phyloP scores from a whole-genome alignment of 371 early-diverging fungal species.

The Haplosporangium sp. region DNA sequence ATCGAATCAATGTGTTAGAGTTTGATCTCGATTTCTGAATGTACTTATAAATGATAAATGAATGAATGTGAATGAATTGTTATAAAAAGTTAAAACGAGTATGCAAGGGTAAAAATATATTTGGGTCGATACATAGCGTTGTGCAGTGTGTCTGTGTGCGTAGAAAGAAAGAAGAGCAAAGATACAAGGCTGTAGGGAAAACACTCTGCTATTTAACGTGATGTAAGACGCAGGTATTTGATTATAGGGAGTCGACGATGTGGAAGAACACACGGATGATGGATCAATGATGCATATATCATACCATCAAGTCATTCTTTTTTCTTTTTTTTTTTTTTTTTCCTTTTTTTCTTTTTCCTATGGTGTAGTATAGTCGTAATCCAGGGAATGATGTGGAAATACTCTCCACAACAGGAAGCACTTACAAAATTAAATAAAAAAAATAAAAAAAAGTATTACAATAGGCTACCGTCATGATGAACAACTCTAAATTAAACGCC shows the following conservation, averaged over 20 bases:
- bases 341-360: too few relatives aligned
- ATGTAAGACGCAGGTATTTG: too few relatives aligned
- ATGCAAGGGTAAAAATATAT: background rate
- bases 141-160: too few relatives aligned
- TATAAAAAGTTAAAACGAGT: background rate
- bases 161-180: too few relatives aligned
- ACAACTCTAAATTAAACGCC: too few relatives aligned
- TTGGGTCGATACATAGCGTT: too few relatives aligned
- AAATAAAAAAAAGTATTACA: background rate
- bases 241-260: background rate
- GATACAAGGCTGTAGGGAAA: background rate
- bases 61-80: background rate
- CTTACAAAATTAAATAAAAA: too few relatives aligned
- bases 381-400: background rate
- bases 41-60: background rate
- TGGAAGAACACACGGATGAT: slow-evolving; percentile 1
- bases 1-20: background rate
- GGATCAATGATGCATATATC: slow-evolving; percentile 2
- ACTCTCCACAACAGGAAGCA: too few relatives aligned
- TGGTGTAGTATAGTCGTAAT: too few relatives aligned
- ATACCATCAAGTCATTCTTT: background rate
- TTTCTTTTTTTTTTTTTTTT: too few relatives aligned
- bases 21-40: too few relatives aligned
- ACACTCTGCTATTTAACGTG: background rate
- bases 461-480: background rate